phyloP scores from a whole-genome alignment of 2,329 filamentous ascomycete species.

The Parasarocladium wereldwijsianum region DNA sequence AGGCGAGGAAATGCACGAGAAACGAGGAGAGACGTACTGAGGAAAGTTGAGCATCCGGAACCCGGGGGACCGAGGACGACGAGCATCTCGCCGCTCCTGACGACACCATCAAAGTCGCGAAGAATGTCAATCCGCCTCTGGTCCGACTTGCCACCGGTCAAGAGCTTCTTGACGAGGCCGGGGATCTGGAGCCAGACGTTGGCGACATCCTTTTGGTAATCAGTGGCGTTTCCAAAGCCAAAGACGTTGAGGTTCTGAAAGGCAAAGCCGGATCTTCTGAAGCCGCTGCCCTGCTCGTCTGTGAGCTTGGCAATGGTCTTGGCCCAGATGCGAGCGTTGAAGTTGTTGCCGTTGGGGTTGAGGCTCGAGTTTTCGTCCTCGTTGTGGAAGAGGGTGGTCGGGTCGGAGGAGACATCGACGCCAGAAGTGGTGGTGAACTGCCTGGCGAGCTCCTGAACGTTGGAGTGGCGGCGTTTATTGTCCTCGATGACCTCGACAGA shows the following conservation, averaged over 20 bases:
- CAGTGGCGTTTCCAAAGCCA: slow-evolving; percentile 28
- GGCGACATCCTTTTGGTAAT: slow-evolving; percentile 26
- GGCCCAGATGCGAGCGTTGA: slow-evolving; percentile 25
- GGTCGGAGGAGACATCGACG: slow-evolving; percentile 1
- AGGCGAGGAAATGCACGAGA: no score
- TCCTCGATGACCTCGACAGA: slow-evolving; percentile 25
- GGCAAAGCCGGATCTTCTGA: slow-evolving; percentile 14
- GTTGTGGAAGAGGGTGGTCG: slow-evolving; percentile 1
- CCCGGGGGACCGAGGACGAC: slow-evolving; percentile 38
- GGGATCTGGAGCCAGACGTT: slow-evolving; percentile 16
- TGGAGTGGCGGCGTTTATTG: slow-evolving; percentile 27
- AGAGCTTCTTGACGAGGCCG: slow-evolving; percentile 3
- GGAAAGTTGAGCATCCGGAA: slow-evolving; percentile 45
- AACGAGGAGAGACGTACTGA: no score
- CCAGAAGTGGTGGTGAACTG: slow-evolving; percentile 32
- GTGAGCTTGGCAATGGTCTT: slow-evolving; percentile 10
- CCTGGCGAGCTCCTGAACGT: slow-evolving; percentile 36
- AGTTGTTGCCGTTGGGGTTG: slow-evolving; percentile 21
- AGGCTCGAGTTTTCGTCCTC: slow-evolving; percentile 16
- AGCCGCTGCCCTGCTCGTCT: slow-evolving; percentile 9
- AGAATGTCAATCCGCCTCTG: slow-evolving; percentile 23
- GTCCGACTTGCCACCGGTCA: slow-evolving; percentile 1
- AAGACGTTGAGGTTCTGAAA: slow-evolving; percentile 30
- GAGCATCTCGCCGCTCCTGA: slow-evolving; percentile 38
- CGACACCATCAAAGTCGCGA: slow-evolving; percentile 31